A percentile compares a stretch with the other conserved stretches of the same genome.
phyloP scores from a whole-genome alignment of 2,329 filamentous ascomycete genomes.

The Zelopaecilomyces penicillatus region DNA sequence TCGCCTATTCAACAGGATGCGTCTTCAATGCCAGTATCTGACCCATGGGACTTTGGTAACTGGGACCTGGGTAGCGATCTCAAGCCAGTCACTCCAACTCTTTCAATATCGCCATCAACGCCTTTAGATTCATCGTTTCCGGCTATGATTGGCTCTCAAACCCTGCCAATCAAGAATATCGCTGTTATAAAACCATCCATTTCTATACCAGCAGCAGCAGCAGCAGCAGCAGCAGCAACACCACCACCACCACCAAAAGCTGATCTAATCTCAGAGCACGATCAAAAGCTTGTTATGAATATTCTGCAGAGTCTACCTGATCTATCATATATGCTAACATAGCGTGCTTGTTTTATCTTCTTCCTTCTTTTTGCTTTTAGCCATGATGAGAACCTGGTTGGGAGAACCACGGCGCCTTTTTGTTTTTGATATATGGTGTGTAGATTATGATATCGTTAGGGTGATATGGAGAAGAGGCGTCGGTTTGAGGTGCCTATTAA shows the following conservation, averaged over 20 bases:
- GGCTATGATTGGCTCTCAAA: no score
- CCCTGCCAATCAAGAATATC: no score
- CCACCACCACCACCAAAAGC: background rate
- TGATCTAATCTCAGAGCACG: conserved; percentile 9
- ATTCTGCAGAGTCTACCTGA: conserved; percentile 33
- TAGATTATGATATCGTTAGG: no score
- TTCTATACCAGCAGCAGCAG: background rate
- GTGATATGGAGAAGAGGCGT: no score
- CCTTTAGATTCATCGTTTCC: no score
- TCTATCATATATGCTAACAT: conserved; percentile 39
- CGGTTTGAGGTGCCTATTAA: no score
- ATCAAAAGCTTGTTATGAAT: conserved; percentile 24
- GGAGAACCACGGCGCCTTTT: background rate
- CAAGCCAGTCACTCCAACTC: background rate
- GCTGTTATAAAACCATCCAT: background rate
- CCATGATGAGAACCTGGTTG: background rate
- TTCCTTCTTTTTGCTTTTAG: background rate
- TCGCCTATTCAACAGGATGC: background rate
- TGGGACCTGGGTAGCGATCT: background rate
- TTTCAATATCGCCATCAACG: background rate
- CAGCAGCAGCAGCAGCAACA: background rate
- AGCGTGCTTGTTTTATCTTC: background rate
- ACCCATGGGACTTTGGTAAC: background rate
- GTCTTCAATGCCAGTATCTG: background rate
- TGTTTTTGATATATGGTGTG: background rate